Base-by-base conservation (phyloP, 139 green algal species). In the Coccomyxa sp. region DNA sequence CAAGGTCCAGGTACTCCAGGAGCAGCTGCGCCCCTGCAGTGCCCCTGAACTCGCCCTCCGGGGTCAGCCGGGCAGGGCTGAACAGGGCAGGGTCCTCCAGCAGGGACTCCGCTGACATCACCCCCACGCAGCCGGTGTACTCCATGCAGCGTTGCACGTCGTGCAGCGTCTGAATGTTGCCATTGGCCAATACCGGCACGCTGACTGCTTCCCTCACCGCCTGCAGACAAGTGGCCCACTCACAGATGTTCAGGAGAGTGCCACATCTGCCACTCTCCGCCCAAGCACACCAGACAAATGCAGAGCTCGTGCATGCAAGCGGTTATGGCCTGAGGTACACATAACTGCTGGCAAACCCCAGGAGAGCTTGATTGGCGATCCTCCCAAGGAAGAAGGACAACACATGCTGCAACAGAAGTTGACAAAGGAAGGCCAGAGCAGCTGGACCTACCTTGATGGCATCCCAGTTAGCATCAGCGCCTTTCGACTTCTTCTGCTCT, bases 161-260 rank as follows among this genome's bases (percentile, higher is more conserved):
- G 0, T 71, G 37, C 44, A 92, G 77, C 9, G 39, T 84, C 33
- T 83, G 86, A 55, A 98, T 90, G 85, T 98, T 95, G 79, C 94
- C 94, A 82, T 98, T 98, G 44, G 88, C 92, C 39, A 98, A 87
- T 76, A 97, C 92, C 0, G 94, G 94, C 33, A 97, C 87, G 72
- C 70, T 78, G 36, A 94, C 83, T 54, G 86, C 82, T 33, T 77
- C 74, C 64, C 84, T 87, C 9, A 93, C 88, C 22, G 91, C 89
- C 78, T 84, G 79, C 71, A 91, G 75, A 58, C 8, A 55, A 36
- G 33, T 64, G 18, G 5, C 50, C 27, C 5, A 64, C 18, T 64
- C 50, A 64, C 50, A 31, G 22, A 18, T 18, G 22, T 64, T 3
- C 50, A 64, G 50, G 18, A n/a, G 18, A 64, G 50, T 22, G 22